Base-by-base conservation (phyloP, 2,329 filamentous ascomycete species). In the Exophiala sp. region DNA sequence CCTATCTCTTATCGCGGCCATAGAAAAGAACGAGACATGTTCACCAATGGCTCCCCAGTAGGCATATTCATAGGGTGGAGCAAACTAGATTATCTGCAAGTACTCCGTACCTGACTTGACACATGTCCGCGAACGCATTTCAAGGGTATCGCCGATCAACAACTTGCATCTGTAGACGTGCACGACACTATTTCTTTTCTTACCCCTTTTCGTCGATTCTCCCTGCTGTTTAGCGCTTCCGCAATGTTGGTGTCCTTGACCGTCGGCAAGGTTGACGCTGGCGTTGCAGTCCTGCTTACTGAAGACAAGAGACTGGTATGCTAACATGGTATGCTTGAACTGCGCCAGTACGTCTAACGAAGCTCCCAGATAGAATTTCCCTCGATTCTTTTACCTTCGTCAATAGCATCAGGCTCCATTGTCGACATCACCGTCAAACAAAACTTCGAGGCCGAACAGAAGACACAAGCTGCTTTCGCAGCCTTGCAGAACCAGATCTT, bases 241-340 rank as follows among this genome's bases (percentile, higher is more conserved):
- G 34, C 50, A 21, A 80, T 99, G 94, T 82, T 97, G 68, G 89
- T 99, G 75, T 97, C 94, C 63, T 82, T 99, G 70, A 97, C 92
- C 47, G 94, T 99, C 74, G 94, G 94, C 79, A 99, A 99, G 78
- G 94, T 99, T 75, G 94, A 99, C 75, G 94, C 94, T 67, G 94
- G 94, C 74, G 92, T 99, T 69, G 95, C 94, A 46, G 94, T 99
- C 59, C 86, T 99, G 51, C 78, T 99, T 68, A 99, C 94, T 44
- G 88, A 95, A 69, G 94, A 99, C 74, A 97, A 97, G 75, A 87
- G 94, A 69, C 81, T 99, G 66, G 92, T 96, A 83, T 68, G 86
- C 72, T 57, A 24, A 18, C 14, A 12, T 14, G 34, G 21, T 32
- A 24, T 14, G 7, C 18, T 12, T 34, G 29, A 18, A 43, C 10